Conservation (phyloP, 2,329 filamentous ascomycete genomes). For the Claviceps paspali region DNA sequence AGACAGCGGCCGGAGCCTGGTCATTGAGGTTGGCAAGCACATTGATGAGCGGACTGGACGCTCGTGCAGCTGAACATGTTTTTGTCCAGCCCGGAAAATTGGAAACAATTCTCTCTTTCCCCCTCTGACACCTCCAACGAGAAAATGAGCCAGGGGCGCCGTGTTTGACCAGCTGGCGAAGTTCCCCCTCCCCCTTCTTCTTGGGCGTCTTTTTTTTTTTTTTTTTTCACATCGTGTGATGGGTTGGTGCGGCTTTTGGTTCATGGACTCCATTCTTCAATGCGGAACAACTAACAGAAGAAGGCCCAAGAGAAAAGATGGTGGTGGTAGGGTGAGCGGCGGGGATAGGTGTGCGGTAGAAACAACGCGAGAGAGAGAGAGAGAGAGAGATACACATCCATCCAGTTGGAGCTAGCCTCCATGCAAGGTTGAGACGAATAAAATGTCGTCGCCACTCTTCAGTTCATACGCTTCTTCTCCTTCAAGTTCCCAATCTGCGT, state of each 20-base stretch:
- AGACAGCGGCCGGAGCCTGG: not conserved
- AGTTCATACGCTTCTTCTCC: constrained; percentile 84
- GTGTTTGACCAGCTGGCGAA: not conserved
- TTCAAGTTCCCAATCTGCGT: constrained; percentile 96
- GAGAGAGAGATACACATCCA: too few relatives aligned
- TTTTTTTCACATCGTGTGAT: too few relatives aligned
- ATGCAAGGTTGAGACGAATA: constrained; percentile 94
- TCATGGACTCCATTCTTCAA: too few relatives aligned
- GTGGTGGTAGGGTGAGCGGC: too few relatives aligned
- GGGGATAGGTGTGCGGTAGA: too few relatives aligned
- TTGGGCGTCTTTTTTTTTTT: too few relatives aligned
- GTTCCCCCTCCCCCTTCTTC: not conserved
- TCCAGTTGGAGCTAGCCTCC: constrained; percentile 51
- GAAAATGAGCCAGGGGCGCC: not conserved
- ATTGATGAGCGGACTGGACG: not conserved
- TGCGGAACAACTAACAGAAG: too few relatives aligned
- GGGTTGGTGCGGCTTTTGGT: too few relatives aligned
- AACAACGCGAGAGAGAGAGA: too few relatives aligned
- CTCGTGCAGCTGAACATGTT: constrained; percentile 1
- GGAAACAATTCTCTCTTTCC: not conserved
- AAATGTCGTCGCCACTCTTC: constrained; percentile 66
- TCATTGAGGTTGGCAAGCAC: not conserved
- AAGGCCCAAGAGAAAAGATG: too few relatives aligned
- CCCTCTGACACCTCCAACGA: not conserved
- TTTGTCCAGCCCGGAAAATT: not conserved